Evolutionary conservation across 2,329 filamentous ascomycete species (phyloP), one percentile per base, ranked within the genome.

Genomic region (Aspergillus ochraceoroseus): DNA sequence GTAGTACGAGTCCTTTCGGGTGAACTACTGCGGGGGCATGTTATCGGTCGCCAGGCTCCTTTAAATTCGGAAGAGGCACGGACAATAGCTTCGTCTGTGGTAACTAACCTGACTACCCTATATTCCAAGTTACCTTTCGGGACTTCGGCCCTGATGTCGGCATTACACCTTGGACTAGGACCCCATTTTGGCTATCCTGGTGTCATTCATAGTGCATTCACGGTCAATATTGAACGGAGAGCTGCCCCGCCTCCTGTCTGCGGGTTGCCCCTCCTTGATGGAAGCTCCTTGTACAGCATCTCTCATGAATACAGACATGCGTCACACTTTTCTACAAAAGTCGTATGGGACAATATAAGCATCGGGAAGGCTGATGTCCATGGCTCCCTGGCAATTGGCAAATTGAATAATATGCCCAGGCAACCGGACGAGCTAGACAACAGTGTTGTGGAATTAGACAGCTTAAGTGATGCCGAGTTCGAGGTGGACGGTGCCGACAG

Each of bases 141-240:
- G 2, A 46, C 50, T 2, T 41, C 57, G 13, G 51, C 53, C 2
- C 43, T 58, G 3, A 53, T 62, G 20, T 50, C 63, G 20, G 63
- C 61, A 5, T 52, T 63, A 2, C 58, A 61, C 32, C 58, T 69
- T 11, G 65, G 65, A 7, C 41, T 68, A 5, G 61, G 60, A 1
- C 55, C 59, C 15, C 53, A 63, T 27, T 56, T 67, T 14, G 65
- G 64, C 1, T 41, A 52, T 34, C 31, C 48, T 2, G 46, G 45
- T 3, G 35, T 62, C 5, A 38, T 50, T 13, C 47, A 56, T 5
- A 53, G 48, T 6, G 40, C 50, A 3, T 44, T 66, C n/a, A 46
- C 46, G 4, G 49, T 66, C 6, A 51, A 58, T 33, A 47, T 57
- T 11, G 48, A 55, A 13, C 17, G 40, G 14, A 31, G 35, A 13